Evolutionary conservation across 2,329 filamentous ascomycete species (phyloP).

Genomic region (Dactylella cylindrospora): DNA sequence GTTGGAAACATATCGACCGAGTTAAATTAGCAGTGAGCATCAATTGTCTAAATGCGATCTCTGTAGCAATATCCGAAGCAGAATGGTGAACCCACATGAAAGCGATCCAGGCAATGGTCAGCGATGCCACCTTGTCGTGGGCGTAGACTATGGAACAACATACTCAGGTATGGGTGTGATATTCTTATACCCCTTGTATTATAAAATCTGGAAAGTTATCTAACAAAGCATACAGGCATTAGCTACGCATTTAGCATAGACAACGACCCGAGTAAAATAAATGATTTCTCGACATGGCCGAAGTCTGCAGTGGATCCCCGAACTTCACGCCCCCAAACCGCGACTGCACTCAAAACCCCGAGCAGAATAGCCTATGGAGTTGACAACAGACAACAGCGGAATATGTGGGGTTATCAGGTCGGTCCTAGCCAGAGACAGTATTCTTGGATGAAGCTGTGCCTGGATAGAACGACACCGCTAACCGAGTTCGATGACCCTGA

Average conservation of each 20-base stretch:
- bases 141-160: conserved; percentile 8
- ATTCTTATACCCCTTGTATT: too few relatives aligned
- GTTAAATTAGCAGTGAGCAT: too few relatives aligned
- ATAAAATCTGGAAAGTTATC: too few relatives aligned
- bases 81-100: too few relatives aligned
- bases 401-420: conserved; percentile 2
- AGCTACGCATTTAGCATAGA: background rate
- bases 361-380: background rate
- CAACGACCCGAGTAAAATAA: background rate
- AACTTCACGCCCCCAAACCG: too few relatives aligned
- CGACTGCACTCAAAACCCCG: background rate
- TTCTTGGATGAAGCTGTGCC: conserved; percentile 3
- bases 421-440: background rate
- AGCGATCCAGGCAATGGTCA: too few relatives aligned
- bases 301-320: background rate
- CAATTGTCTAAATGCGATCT: too few relatives aligned
- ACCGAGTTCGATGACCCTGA: conserved; percentile 3
- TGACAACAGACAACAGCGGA: background rate
- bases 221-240: background rate
- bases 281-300: background rate
- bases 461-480: background rate
- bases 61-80: too few relatives aligned
- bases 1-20: too few relatives aligned
- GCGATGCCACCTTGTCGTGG: conserved; percentile 5
- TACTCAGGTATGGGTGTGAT: conserved; percentile 14